phyloP scores from a whole-genome alignment of 2,329 filamentous ascomycete species.

The Xylariaceae sp. region DNA sequence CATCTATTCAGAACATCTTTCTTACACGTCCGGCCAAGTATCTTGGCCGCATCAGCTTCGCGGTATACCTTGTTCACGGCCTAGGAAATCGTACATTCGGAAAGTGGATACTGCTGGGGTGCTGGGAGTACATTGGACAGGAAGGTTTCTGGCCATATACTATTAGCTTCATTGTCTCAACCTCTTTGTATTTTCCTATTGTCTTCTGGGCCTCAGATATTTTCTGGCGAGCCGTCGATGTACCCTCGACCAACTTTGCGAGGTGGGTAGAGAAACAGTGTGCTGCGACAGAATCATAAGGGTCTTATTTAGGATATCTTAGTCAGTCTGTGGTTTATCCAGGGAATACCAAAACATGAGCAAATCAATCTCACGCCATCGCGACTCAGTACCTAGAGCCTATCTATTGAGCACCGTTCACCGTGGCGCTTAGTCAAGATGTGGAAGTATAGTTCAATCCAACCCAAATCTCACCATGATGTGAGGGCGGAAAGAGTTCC shows the following conservation, averaged over 20 bases:
- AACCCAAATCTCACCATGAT: too few relatives aligned
- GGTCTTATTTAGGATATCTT: too few relatives aligned
- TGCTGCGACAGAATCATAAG: too few relatives aligned
- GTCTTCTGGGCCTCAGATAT: slow-evolving; percentile 52
- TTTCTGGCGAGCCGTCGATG: slow-evolving; percentile 35
- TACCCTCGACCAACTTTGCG: slow-evolving; percentile 22
- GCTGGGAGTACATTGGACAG: slow-evolving; percentile 33
- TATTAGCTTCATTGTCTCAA: slow-evolving; percentile 24
- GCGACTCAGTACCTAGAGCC: too few relatives aligned
- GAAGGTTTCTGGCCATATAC: slow-evolving; percentile 25
- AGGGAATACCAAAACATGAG: too few relatives aligned
- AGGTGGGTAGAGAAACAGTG: background rate
- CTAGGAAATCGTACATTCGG: slow-evolving; percentile 30
- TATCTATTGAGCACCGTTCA: too few relatives aligned
- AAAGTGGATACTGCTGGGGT: slow-evolving; percentile 22
- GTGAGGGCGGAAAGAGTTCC: too few relatives aligned
- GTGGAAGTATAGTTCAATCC: too few relatives aligned
- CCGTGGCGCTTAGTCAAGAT: too few relatives aligned
- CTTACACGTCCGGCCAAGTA: slow-evolving; percentile 44
- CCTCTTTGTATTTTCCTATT: slow-evolving; percentile 25
- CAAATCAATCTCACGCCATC: too few relatives aligned
- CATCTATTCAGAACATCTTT: slow-evolving; percentile 23
- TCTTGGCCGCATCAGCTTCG: slow-evolving; percentile 53
- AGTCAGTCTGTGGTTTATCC: too few relatives aligned
- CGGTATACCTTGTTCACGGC: slow-evolving; percentile 57